Evolutionary conservation across 192 early-diverging fungal species (phyloP), one percentile per base, ranked within the genome.

Genomic region (Bifiguratus adelaidae): DNA sequence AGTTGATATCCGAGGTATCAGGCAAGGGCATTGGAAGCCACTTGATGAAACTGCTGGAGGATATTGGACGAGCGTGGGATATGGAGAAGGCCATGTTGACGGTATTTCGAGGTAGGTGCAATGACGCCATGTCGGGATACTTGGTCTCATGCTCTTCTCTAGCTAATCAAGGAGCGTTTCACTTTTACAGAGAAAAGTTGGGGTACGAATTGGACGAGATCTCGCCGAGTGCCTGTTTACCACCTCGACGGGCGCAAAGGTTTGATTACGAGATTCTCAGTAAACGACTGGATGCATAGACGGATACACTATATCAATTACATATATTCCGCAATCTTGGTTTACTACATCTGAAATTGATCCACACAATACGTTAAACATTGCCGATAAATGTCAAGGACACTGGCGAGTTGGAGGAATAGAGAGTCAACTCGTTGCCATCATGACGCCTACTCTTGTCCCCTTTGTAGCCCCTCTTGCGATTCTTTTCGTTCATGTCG

Each of bases 1-100:
- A 85, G 46, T 30, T 85, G 13, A 47, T 53, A 1, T 46, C 60
- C 30, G 50, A 48, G 19, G 65, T 52, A 26, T 61, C 67, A 19
- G 54, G 66, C 15, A 37, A 56, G 33, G 80, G 82, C 8, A 52
- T 85, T 13, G 82, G 82, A 16, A 58, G 67, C 3, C 55, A 72
- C 38, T 41, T 85, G 18, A 78, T 85, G 61, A 11, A 52, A 6
- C 46, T 78, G 0, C 22, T 79, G 8, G 70, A 77, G 50, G 37
- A 58, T 6, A 61, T 81, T 51, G 82, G 80, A 11, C 28, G 26
- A 19, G 23, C 46, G 18, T 70, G 68, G 50, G 30, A 53, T 7
- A 77, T 85, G 76, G 65, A 68, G 3, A 82, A 81, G 49, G 58
- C 69, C 7, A 78, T 85, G 79, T 49, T 85, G 38, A 82, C 80